Evolutionary conservation across 306 rosid species (phyloP), one percentile per base, ranked within the genome.

Genomic region (Sechiopsis laciniata): DNA sequence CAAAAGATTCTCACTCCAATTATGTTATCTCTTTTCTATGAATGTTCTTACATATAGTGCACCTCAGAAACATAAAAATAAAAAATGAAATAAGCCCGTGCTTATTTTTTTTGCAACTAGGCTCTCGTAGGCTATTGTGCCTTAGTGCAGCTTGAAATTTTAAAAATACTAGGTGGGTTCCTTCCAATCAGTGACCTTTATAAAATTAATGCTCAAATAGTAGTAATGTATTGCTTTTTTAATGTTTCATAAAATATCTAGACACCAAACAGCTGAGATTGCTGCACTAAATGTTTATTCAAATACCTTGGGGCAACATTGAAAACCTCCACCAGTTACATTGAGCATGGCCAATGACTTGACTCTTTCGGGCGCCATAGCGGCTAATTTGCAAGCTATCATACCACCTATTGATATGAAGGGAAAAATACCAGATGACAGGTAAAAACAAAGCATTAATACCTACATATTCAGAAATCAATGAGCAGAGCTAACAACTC

Each of bases 301-400:
- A 74, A 73, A 26, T 81, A 94, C 99, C 97, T 84, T 94, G 11
- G 99, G 99, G 57, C 89, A 76, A 86, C 99, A 94, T 78, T 91
- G 87, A 65, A 84, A 88, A 22, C 99, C 97, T 73, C 96, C 97
- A 32, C 97, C 99, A 0, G 97, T 94, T 64, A 83, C 96, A 81
- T 91, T 94, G 53, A 91, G 95, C 85, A 94, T 77, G 19, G 91
- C 96, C 86, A 94, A 79, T 8, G 99, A 94, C 73, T 84, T 83
- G 52, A 89, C 78, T 81, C 95, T 89, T 73, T 82, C 82, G 26
- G 97, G 99, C 66, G 82, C 92, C 85, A 89, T 84, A 55, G 99
- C 96, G 35, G 96, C 99, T 77, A 94, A 72, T 76, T 91, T 94
- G 83, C 87, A 84, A 52, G 97, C 91, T 78, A 89, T 82, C 99